Base-by-base conservation (phyloP, 306 rosid species). In the Pyrus pyrifolia region DNA sequence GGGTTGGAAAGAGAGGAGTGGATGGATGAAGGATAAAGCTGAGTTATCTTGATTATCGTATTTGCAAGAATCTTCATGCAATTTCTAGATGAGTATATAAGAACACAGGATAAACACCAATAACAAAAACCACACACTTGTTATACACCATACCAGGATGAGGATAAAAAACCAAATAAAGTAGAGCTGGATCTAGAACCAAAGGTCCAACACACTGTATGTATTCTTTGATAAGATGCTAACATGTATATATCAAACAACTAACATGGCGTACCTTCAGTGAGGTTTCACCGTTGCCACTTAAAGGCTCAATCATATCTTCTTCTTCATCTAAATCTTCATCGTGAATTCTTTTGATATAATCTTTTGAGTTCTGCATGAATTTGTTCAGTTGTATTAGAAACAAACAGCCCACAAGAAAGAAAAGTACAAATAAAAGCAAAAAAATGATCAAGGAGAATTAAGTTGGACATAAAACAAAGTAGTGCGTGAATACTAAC, bases 311-410 rank as follows among this genome's bases (percentile, higher is more conserved):
- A 59, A 59, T 79, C 21, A 51, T 51, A 15, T 51, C 55, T 51
- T 51, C 55, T 51, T 51, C 55, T 5, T 51, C 55, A 51, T 51
- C 55, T 15, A 85, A 63, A 80, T 88, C 96, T 67, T 91, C 97
- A 74, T 94, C 97, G 3, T 83, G 33, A 82, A 94, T 33, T 71
- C 98, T 84, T 63, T 22, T 80, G 23, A 92, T 76, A 79, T 68
- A 83, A 30, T 80, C 88, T 60, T 74, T 79, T 33, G 97, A 82
- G 60, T 76, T 87, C 97, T 94, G 87, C 79, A 81, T 31, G 79
- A 33, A 68, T 82, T 38, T 60, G 14, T 21, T 80, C 18, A 70
- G 25, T 71, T 29, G 42, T 11, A 55, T 45, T 33, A 30, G 51
- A 62, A 67, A 75, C 64, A 55, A n/a, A 67, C 44, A 75, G 62